Percentiles rank a stretch among this genome's conserved stretches.
These are phyloP conservation scores for Fraxinus angustifolia DNA, from an alignment of 305 asterid species.

Conservation along the genomic window DNA sequence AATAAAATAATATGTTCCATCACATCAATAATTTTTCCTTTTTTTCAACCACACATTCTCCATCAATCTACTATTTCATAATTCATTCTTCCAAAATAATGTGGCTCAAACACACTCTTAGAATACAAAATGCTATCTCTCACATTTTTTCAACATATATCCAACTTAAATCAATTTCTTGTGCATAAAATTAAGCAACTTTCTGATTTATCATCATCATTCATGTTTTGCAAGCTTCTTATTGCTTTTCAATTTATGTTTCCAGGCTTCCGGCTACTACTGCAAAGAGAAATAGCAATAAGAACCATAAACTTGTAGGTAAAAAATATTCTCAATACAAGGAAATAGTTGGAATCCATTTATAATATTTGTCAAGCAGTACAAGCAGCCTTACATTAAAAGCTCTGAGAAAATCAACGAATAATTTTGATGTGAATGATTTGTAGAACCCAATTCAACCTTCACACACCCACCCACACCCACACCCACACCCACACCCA, in stretches of 20 bases:
- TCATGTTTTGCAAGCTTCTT: not conserved
- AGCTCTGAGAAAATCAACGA: not conserved
- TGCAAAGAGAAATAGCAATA: not conserved
- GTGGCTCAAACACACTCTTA: too few relatives aligned
- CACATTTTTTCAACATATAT: not conserved
- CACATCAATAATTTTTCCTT: too few relatives aligned
- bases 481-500: too few relatives aligned
- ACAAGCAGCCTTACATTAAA: not conserved
- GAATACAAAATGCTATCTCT: not conserved
- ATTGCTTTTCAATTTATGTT: not conserved
- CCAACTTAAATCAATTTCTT: not conserved
- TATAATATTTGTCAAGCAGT: not conserved
- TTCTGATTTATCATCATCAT: not conserved
- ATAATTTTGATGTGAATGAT: not conserved
- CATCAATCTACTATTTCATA: too few relatives aligned
- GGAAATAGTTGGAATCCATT: not conserved
- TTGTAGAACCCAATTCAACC: not conserved
- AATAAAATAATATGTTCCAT: too few relatives aligned
- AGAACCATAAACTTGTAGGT: not conserved
- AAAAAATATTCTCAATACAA: not conserved
- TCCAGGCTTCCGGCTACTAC: not conserved
- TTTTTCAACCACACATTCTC: too few relatives aligned
- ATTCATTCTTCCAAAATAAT: too few relatives aligned
- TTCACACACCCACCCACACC: not conserved
- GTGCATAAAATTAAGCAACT: not conserved